These are phyloP conservation scores for Colletotrichum sp. DNA, from an alignment of 2,329 filamentous ascomycete genomes.

Conservation along the genomic window DNA sequence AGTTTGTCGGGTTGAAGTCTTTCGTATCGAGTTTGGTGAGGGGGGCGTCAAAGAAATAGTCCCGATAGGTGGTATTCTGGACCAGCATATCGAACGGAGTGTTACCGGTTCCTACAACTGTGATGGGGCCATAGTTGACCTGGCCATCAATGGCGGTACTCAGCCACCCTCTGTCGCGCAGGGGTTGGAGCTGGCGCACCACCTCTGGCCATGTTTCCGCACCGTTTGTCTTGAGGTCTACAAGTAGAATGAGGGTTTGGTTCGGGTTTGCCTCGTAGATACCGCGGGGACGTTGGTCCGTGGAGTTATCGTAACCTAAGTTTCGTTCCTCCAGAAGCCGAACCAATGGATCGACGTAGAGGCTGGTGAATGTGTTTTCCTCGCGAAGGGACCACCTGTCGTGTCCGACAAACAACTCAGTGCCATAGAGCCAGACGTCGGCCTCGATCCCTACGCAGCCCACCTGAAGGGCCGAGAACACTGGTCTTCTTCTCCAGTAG, in stretches of 20 bases:
- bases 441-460: conserved; percentile 71
- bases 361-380: conserved; percentile 60
- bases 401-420: conserved; percentile 68
- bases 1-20: conserved; percentile 58
- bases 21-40: conserved; percentile 44
- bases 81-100: conserved; percentile 62
- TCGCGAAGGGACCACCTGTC: conserved; percentile 55
- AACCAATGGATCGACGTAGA: conserved; percentile 71
- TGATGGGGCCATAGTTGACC: conserved; percentile 62
- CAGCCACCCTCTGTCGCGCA: conserved; percentile 64
- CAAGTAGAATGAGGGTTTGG: conserved; percentile 65
- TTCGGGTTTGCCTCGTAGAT: conserved; percentile 59
- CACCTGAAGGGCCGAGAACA: conserved; percentile 65
- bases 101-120: conserved; percentile 72
- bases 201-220: conserved; percentile 57
- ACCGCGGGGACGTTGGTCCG: conserved; percentile 44
- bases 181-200: conserved; percentile 58
- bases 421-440: conserved; percentile 68
- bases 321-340: conserved; percentile 59
- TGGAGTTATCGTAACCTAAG: conserved; percentile 49
- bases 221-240: conserved; percentile 72
- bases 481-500: conserved; percentile 68
- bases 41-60: conserved; percentile 72
- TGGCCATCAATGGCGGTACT: conserved; percentile 55
- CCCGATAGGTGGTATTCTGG: conserved; percentile 57